Evolutionary conservation across 225 moss, liverwort and hornwort species (phyloP).

Genomic region (Takakia lepidozioides): DNA sequence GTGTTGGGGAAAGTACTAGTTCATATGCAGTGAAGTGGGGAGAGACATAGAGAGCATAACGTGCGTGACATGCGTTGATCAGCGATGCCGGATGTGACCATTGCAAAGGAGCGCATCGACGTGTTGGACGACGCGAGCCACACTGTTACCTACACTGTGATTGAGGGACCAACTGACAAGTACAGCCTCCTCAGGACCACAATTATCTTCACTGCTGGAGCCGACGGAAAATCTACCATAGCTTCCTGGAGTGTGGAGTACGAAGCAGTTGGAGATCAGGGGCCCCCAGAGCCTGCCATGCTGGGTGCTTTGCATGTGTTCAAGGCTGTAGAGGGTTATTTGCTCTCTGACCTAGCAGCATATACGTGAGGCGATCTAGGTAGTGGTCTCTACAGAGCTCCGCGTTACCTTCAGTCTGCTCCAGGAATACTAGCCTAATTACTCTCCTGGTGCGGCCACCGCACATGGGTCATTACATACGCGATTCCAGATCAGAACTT

Average conservation of each 20-base stretch:
- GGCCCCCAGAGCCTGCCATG: constrained; percentile 2
- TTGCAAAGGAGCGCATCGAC: constrained; percentile 8
- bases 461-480: too few species aligned
- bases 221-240: background rate
- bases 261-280: constrained; percentile 6
- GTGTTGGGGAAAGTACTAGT: too few species aligned
- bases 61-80: too few species aligned
- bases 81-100: background rate
- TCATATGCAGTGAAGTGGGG: too few species aligned
- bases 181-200: constrained; percentile 7
- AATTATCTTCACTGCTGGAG: constrained; percentile 5
- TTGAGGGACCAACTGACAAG: constrained; percentile 2
- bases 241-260: constrained; percentile 8
- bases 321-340: constrained; percentile 7
- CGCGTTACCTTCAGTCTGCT: too few species aligned
- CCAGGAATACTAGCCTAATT: too few species aligned
- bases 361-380: too few species aligned
- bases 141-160: constrained; percentile 3
- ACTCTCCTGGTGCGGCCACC: too few species aligned
- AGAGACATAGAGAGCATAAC: too few species aligned
- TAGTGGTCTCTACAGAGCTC: too few species aligned
- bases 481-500: too few species aligned
- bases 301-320: constrained; percentile 4
- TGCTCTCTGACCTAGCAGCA: constrained; percentile 4
- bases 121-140: constrained; percentile 1